Evolutionary conservation across 768 basidiomycete genomes (phyloP).

Genomic region (Lactifluus echinatus): DNA sequence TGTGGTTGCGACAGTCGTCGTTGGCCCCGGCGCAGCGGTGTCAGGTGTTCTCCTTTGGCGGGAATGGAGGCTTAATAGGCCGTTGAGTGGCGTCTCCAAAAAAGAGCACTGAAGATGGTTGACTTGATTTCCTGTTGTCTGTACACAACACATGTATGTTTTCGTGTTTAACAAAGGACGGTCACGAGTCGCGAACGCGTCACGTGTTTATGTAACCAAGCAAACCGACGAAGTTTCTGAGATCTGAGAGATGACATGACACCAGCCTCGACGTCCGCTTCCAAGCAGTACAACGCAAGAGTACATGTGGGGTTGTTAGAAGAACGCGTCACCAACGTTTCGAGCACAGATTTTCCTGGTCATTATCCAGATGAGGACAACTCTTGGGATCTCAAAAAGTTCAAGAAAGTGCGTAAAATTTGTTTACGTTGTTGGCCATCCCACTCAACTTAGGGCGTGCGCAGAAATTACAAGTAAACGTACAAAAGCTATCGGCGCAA

Average conservation of each 20-base stretch:
- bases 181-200: too few relatives aligned
- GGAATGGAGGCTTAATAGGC: conserved; percentile 11
- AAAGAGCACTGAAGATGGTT: background rate
- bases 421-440: background rate
- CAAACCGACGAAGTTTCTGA: background rate
- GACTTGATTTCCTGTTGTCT: too few relatives aligned
- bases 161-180: too few relatives aligned
- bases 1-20: background rate
- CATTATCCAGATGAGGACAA: conserved; percentile 80
- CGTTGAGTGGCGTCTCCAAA: background rate
- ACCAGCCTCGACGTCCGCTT: conserved; percentile 1
- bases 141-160: too few relatives aligned
- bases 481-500: conserved; percentile 72
- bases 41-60: conserved; percentile 15
- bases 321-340: conserved; percentile 70
- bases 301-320: conserved; percentile 60
- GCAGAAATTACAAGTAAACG: conserved; percentile 64
- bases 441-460: conserved; percentile 27
- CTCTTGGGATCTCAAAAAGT: conserved; percentile 69
- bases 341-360: conserved; percentile 87
- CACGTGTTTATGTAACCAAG: too few relatives aligned
- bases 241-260: too few relatives aligned
- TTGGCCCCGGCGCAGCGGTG: conserved; percentile 18
- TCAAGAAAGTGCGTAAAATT: conserved; percentile 55
- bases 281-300: conserved; percentile 30